Conservation (phyloP, 1,284 basidiomycete genomes). For the Tilletia walkeri region DNA sequence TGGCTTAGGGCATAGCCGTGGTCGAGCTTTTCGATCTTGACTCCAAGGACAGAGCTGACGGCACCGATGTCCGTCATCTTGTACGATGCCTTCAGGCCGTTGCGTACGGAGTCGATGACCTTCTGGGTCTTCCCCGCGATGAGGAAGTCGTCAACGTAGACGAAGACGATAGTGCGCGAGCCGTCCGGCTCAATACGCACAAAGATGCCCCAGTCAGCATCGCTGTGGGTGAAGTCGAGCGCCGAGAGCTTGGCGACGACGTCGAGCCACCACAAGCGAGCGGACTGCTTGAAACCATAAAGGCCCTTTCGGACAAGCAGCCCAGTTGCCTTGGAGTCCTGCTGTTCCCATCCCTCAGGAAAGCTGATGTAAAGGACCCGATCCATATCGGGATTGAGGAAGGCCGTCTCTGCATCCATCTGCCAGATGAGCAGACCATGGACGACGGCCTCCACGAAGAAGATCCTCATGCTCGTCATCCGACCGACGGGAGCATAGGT, state of each 20-base stretch:
- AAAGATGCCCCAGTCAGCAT: background rate
- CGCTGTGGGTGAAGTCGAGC: conserved; percentile 1
- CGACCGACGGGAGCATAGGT: no score
- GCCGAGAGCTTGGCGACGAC: background rate
- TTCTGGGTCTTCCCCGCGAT: background rate
- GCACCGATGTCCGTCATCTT: background rate
- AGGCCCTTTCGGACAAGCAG: background rate
- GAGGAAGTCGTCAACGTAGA: conserved; percentile 4
- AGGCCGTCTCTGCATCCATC: background rate
- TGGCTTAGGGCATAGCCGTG: background rate
- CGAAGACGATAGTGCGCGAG: background rate
- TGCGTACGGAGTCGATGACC: background rate
- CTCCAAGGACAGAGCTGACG: background rate
- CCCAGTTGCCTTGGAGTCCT: background rate
- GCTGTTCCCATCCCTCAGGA: background rate
- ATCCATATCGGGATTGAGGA: background rate
- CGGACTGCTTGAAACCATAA: background rate
- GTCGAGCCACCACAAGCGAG: background rate
- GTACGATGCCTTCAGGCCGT: background rate
- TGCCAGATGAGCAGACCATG: background rate
- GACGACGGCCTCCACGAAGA: background rate
- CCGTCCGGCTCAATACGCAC: background rate
- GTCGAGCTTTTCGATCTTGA: background rate
- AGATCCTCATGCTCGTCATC: no score
- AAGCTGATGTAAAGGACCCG: background rate